Evolutionary conservation across 1,139 yeast species (phyloP), one percentile per base, ranked within the genome.

Genomic region (Eremothecium coryli): DNA sequence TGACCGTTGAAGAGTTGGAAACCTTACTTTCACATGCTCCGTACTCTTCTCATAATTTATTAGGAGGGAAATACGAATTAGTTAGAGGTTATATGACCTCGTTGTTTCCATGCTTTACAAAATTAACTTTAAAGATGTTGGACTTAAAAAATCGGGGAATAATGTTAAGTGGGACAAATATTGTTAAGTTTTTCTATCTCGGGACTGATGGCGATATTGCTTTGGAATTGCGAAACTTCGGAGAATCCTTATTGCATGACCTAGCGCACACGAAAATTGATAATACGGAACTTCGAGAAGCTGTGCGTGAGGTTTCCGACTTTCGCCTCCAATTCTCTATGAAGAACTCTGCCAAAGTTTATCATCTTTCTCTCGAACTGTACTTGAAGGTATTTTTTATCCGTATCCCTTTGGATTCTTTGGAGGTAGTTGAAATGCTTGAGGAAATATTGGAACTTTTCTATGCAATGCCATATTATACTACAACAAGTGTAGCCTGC

Each of bases 381-480:
- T 41, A 41, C 24, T 11, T 38, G 8, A 36, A 26, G 26, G 23
- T 38, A 22, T 41, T 41, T 21, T 39, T 37, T 17, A 8, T 41
- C 8, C 29, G 38, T 7, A 27, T 26, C 18, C 34, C 34, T 3
- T 9, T 29, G 10, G 34, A 29, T 14, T 18, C 26, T 11, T 10
- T 14, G 8, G 25, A 32, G 7, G 21, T 38, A 2, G 15, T 14
- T 8, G 11, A 7, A 4, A 18, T 20, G 3, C 11, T 41, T n/a
- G 44, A 41, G 29, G 28, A 35, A 15, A 27, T 36, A 18, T 31
- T 41, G 24, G 42, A 39, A 32, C 11, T 16, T 14, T 29, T 37
- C 31, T 38, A 37, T 22, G 33, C 38, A 6, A 39, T 39, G 15
- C 44, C 44, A 12, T 33, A 37, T 23, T 22, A 18, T 8, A 23